phyloP scores from a whole-genome alignment of 129 eudicot species.

The Scalesia atractyloides region DNA sequence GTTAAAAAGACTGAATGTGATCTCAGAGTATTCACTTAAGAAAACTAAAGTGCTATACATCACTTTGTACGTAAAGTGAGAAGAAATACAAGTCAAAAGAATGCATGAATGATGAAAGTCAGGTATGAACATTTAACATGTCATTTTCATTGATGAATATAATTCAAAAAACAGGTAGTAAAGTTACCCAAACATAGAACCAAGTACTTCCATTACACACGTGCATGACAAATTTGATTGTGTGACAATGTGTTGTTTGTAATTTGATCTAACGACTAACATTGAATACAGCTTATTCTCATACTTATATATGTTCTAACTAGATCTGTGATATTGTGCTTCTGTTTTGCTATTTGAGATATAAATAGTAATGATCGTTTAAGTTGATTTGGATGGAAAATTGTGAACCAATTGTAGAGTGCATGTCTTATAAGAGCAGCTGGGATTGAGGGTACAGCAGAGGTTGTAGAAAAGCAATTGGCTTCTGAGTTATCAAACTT shows the following conservation, averaged over 20 bases:
- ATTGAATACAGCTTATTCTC: background rate
- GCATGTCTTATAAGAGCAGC: conserved; percentile 85
- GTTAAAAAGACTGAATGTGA: conserved; percentile 7
- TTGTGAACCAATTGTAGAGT: conserved; percentile 54
- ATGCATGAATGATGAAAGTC: background rate
- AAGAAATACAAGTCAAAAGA: background rate
- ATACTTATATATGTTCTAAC: background rate
- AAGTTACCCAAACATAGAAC: background rate
- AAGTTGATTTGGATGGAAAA: conserved; percentile 16
- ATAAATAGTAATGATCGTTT: background rate
- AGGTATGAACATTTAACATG: background rate
- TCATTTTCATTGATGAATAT: background rate
- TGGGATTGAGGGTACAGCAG: conserved; percentile 87
- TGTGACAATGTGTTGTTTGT: background rate
- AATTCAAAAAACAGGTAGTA: conserved; percentile 5
- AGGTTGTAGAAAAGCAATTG: conserved; percentile 78
- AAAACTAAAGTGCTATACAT: background rate
- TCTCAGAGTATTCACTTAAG: background rate
- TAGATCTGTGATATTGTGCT: conserved; percentile 16
- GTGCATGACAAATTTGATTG: background rate
- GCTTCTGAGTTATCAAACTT: conserved; percentile 74
- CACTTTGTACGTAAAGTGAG: background rate
- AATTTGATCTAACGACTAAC: background rate
- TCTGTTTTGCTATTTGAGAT: conserved; percentile 8
- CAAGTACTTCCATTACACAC: background rate